Base-by-base conservation (phyloP, 192 early-diverging fungal species). In the Lobosporangium transversale region DNA sequence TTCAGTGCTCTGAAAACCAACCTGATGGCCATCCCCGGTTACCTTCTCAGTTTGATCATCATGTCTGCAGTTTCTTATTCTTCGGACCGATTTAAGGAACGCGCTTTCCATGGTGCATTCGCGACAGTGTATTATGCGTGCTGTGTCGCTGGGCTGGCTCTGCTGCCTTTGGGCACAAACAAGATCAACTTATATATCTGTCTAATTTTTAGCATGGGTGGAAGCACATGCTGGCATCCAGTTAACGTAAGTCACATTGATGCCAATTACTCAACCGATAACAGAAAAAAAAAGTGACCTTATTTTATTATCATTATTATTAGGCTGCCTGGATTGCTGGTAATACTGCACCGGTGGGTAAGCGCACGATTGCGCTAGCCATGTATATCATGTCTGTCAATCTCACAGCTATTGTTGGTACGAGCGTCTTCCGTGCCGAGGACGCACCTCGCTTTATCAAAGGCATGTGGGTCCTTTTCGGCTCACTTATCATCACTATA, bases 401-500 rank as follows among this genome's bases (percentile, higher is more conserved):
- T 33, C 29, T 81, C 26, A 66, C 68, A 8, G 61, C 53, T 35
- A 79, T 81, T 29, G 62, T 70, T 1, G 73, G 62, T 20, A 9
- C 76, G 1, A 81, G 79, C 12, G 51, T 84, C 36, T 82, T 79
- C 57, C 52, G 60, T 18, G 44, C 57, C 9, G 59, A 67, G 14
- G 83, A 88, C 44, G 70, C 84, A 1, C 88, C 88, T 0, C 70
- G 78, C 1, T 90, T 83, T 53, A 73, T 82, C 26, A 43, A 59
- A 1, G 87, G 86, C 17, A 84, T 84, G 70, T 79, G 67, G 80
- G 74, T 88, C 32, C 43, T 81, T 14, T 61, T 86, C 29, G 86
- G 71, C 0, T 68, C 87, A 15, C 23, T 76, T 4, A n/a, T 62
- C 23, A 68, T 70, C 8, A 70, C 66, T 8, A 58, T 80, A 18